Base-by-base conservation (phyloP, 2,329 filamentous ascomycete genomes). In the Phoma sp. region DNA sequence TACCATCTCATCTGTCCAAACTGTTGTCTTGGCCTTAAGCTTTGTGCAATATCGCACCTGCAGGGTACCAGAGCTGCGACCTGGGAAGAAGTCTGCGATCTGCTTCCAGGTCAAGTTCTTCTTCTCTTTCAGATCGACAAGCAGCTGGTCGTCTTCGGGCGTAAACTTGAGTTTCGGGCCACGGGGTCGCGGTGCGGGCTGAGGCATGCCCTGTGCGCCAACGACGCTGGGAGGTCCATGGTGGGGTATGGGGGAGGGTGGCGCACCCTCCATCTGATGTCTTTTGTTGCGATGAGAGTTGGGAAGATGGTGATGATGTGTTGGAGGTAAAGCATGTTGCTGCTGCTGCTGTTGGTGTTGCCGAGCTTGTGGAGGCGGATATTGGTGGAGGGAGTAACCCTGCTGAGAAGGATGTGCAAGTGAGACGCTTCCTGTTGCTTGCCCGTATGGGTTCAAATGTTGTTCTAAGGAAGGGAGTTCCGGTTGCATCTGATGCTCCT, bases 41-140 rank as follows among this genome's bases (percentile, higher is more conserved):
- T 96, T 96, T 36, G 92, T 96, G 73, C 93, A 97, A 74, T 97
- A 97, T 29, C 93, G 88, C 48, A 97, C 93, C 75, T 97, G 93
- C 57, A 97, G 78, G 25, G 93, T 96, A 15, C 93, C 93, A 38
- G 91, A 96, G 53, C 91, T 95, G 53, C 93, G 83, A 1, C 92
- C 93, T 0, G 93, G 93, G 66, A 97, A 97, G 77, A 96, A 96
- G 71, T 96, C 93, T 51, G 92, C 91, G 69, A 97, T 97, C 80
- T 97, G 93, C 77, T 96, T 96, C 93, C 93, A 97, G 4, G 93
- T 96, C 71, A 97, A 81, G 70, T 91, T 93, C 76, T 95, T 96
- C 69, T 95, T 93, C 77, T 97, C 93, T 75, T 97, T 97, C 58
- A 97, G 80, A 70, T 96, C 91, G 51, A 96, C 88, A 47, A 97